Conservation (phyloP, 2,329 filamentous ascomycete genomes). For the Aspergillus melleus region DNA sequence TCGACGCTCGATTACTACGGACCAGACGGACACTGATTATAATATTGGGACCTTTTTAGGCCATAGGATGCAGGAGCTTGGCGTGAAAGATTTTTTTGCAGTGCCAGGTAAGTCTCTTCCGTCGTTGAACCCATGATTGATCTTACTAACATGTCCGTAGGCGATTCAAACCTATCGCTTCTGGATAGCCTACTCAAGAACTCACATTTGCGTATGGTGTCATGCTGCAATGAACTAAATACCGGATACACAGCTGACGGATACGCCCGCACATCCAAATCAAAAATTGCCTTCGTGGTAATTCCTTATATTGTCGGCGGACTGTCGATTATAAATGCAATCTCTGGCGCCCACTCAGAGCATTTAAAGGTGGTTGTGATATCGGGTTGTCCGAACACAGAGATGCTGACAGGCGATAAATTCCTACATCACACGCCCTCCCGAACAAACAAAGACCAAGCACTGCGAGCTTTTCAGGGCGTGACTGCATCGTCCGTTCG, state of each 20-base stretch:
- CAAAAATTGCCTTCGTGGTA: slow-evolving; percentile 7
- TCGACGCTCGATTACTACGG: background rate
- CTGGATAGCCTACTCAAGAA: slow-evolving; percentile 6
- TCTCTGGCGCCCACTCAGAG: slow-evolving; percentile 13
- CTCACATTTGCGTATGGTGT: slow-evolving; percentile 7
- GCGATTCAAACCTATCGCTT: slow-evolving; percentile 7
- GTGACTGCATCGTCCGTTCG: slow-evolving; percentile 11
- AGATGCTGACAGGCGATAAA: background rate
- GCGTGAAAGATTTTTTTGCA: slow-evolving; percentile 9
- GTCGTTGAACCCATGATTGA: too few species aligned
- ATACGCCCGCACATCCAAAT: slow-evolving; percentile 10
- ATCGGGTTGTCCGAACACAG: slow-evolving; percentile 8
- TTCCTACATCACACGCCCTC: slow-evolving; percentile 9
- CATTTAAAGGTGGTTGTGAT: slow-evolving; percentile 10
- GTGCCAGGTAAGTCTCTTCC: slow-evolving; percentile 7
- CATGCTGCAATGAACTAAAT: slow-evolving; percentile 18
- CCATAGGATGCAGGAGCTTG: slow-evolving; percentile 11
- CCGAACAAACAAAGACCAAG: slow-evolving; percentile 6
- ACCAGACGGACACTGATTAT: background rate
- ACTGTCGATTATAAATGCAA: slow-evolving; percentile 12
- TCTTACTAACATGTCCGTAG: background rate
- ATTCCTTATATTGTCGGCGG: slow-evolving; percentile 16
- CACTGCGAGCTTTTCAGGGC: slow-evolving; percentile 3
- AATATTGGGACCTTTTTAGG: slow-evolving; percentile 8
- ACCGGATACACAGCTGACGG: slow-evolving; percentile 18